Evolutionary conservation across 2,329 filamentous ascomycete species (phyloP).

Genomic region (Alternaria ethzedia): DNA sequence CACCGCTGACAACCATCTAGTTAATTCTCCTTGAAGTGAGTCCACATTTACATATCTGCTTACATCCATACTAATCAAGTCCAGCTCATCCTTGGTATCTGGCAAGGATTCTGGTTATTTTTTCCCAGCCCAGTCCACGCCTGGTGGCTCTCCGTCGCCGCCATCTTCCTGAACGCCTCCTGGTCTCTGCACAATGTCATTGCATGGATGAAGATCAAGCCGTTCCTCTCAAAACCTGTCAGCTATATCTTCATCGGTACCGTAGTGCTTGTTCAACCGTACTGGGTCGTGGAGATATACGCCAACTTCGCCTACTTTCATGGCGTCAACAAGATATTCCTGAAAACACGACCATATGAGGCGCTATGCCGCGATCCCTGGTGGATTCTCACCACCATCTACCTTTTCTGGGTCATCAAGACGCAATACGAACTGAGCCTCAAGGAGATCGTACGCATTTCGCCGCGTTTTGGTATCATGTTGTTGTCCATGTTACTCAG

Average conservation of each 20-base stretch:
- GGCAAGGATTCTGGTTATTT: slow-evolving; percentile 67
- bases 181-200: slow-evolving; percentile 71
- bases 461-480: slow-evolving; percentile 69
- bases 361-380: slow-evolving; percentile 69
- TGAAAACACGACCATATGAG: slow-evolving; percentile 64
- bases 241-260: slow-evolving; percentile 65
- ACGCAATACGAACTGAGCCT: slow-evolving; percentile 65
- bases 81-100: slow-evolving; percentile 62
- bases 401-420: slow-evolving; percentile 68
- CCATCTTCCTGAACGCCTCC: slow-evolving; percentile 66
- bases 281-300: slow-evolving; percentile 70
- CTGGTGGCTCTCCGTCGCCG: slow-evolving; percentile 68
- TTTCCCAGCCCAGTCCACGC: slow-evolving; percentile 62
- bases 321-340: slow-evolving; percentile 60
- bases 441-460: slow-evolving; percentile 64
- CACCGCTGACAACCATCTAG: slow-evolving; percentile 29
- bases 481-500: slow-evolving; percentile 66
- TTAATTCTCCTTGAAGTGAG: slow-evolving; percentile 54
- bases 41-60: not conserved
- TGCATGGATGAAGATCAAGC: slow-evolving; percentile 70
- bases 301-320: slow-evolving; percentile 71
- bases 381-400: slow-evolving; percentile 69
- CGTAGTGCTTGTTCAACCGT: slow-evolving; percentile 65
- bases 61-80: slow-evolving; percentile 4
- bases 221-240: slow-evolving; percentile 60